Percentiles rank a stretch among this genome's conserved stretches.
These are phyloP conservation scores for Papilionanthe hybrid DNA, from an alignment of 116 monocot genomes.

Conservation along the genomic window DNA sequence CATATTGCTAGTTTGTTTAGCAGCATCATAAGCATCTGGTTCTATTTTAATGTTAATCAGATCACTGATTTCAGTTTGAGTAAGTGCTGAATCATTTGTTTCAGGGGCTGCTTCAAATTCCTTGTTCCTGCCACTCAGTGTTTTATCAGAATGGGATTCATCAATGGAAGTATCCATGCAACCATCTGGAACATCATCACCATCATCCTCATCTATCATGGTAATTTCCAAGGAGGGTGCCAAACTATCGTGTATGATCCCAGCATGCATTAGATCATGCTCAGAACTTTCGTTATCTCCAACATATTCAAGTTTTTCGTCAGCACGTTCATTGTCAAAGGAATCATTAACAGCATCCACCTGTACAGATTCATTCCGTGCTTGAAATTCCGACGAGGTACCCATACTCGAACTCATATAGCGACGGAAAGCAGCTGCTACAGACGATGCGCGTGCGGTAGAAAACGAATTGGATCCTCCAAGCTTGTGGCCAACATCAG, in stretches of 20 bases:
- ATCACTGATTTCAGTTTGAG: not conserved
- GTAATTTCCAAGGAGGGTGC: too few relatives aligned
- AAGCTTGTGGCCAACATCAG: slow-evolving; percentile 44
- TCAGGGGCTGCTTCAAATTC: not conserved
- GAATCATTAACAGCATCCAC: not conserved
- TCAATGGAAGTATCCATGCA: too few relatives aligned
- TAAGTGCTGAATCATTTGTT: not conserved
- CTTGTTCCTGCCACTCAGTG: not conserved
- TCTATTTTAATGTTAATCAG: slow-evolving; percentile 11
- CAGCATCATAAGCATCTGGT: slow-evolving; percentile 19
- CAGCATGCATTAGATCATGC: slow-evolving; percentile 24
- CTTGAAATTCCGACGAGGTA: slow-evolving; percentile 2
- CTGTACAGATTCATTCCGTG: not conserved
- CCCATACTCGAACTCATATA: slow-evolving; percentile 17
- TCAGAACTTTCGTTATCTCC: slow-evolving; percentile 9
- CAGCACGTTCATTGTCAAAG: slow-evolving; percentile 22
- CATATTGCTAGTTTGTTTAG: not conserved
- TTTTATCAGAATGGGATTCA: too few relatives aligned
- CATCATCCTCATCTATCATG: not conserved
- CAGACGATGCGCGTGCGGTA: slow-evolving; percentile 55
- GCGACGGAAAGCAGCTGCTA: slow-evolving; percentile 64
- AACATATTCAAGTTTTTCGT: slow-evolving; percentile 9
- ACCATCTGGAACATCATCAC: too few relatives aligned
- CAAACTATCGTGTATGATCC: not conserved
- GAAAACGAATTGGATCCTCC: slow-evolving; percentile 42